Conservation (phyloP, 2,329 filamentous ascomycete species). For the Sordariomycetes sp. region DNA sequence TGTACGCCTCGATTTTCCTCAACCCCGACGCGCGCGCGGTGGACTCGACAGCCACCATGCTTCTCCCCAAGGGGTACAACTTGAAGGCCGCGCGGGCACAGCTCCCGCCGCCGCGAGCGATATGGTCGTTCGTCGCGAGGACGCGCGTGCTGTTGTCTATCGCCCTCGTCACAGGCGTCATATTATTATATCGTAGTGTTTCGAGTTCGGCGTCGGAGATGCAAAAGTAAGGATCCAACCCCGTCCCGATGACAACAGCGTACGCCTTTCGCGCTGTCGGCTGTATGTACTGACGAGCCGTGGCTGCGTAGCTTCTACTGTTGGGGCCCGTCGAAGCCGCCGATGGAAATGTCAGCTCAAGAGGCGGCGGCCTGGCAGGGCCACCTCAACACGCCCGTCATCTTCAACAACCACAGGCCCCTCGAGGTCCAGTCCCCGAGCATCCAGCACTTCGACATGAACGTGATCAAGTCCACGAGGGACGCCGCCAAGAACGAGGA, state of each 20-base stretch:
- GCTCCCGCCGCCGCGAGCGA: slow-evolving; percentile 65
- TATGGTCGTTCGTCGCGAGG: slow-evolving; percentile 60
- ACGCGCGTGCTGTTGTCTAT: slow-evolving; percentile 70
- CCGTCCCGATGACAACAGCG: too few species aligned
- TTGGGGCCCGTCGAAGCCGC: slow-evolving; percentile 90
- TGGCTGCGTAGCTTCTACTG: slow-evolving; percentile 70
- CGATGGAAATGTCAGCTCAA: slow-evolving; percentile 88
- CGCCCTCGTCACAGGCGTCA: slow-evolving; percentile 55
- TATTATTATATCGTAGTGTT: slow-evolving; percentile 84
- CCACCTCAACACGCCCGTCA: slow-evolving; percentile 82
- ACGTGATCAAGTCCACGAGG: slow-evolving; percentile 69
- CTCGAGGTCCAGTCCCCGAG: slow-evolving; percentile 72
- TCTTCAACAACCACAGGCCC: slow-evolving; percentile 91
- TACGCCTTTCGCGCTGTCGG: neutral
- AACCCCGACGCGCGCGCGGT: neutral
- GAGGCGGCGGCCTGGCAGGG: slow-evolving; percentile 84
- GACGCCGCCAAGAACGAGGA: slow-evolving; percentile 74
- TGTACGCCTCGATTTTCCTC: neutral
- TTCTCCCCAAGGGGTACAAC: slow-evolving; percentile 80
- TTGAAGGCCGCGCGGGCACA: slow-evolving; percentile 84
- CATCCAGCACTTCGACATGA: slow-evolving; percentile 75
- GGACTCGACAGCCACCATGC: slow-evolving; percentile 46
- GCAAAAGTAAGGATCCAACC: slow-evolving; percentile 60
- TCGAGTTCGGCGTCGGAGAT: slow-evolving; percentile 73
- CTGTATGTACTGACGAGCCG: neutral